A percentile compares a stretch with the other conserved stretches of the same genome.
Conservation (phyloP, 345 rosid species). For the Camelina neglecta region DNA sequence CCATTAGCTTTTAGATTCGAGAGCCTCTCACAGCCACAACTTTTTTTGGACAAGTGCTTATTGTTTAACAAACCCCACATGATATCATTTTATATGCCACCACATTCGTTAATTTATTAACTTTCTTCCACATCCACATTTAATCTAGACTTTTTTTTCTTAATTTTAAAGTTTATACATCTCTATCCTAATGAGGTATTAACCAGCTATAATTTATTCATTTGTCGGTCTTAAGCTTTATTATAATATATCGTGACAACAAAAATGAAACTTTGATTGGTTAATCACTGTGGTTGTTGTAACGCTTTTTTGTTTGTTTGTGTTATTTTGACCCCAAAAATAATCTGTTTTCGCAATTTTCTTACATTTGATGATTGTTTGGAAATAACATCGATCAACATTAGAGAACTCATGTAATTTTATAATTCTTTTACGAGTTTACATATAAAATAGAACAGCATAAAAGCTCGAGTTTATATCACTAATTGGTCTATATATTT, state of each 20-base stretch:
- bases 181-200: constrained; percentile 41
- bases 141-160: constrained; percentile 13
- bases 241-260: not conserved
- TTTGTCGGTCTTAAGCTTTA: constrained; percentile 38
- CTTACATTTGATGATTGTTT: constrained; percentile 15
- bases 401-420: no score
- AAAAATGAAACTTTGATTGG: constrained; percentile 24
- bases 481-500: no score
- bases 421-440: no score
- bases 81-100: constrained; percentile 40
- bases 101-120: constrained; percentile 15
- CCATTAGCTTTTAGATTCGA: constrained; percentile 40
- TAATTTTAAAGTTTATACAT: constrained; percentile 11
- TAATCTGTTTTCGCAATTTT: not conserved
- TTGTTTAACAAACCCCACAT: constrained; percentile 45
- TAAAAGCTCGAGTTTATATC: no score
- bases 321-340: not conserved
- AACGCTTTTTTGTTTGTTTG: constrained; percentile 18
- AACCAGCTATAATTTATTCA: constrained; percentile 24
- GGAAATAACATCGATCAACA: not conserved
- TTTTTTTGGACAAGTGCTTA: constrained; percentile 37
- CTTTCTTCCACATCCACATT: constrained; percentile 41
- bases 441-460: no score
- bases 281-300: constrained; percentile 30
- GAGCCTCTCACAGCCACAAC: constrained; percentile 46